phyloP scores from a whole-genome alignment of 1,284 basidiomycete species.

The Rhodotorula mucilaginosa region DNA sequence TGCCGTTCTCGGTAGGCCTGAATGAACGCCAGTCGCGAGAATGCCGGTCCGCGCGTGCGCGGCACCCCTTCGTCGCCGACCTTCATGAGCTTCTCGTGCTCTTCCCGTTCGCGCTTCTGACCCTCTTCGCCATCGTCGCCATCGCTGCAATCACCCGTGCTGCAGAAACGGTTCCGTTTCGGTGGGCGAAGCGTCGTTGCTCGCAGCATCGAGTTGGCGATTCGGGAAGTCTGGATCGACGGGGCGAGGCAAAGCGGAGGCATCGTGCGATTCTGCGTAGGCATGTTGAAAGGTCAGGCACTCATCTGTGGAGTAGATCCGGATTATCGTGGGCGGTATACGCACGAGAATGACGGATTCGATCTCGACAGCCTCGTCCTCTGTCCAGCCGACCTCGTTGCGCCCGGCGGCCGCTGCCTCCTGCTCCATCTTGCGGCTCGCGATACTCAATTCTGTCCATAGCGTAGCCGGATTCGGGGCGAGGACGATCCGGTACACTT shows the following conservation, averaged over 20 bases:
- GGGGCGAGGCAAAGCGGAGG: conserved; percentile 43
- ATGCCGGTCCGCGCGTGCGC: conserved; percentile 36
- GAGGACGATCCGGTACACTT: conserved; percentile 44
- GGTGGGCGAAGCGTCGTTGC: conserved; percentile 40
- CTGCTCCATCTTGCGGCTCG: conserved; percentile 22
- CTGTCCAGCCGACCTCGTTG: conserved; percentile 28
- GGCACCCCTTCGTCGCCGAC: conserved; percentile 38
- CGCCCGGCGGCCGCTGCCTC: conserved; percentile 24
- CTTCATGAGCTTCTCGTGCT: conserved; percentile 39
- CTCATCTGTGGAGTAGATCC: fast-evolving
- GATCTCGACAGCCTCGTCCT: conserved; percentile 41
- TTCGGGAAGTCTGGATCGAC: conserved; percentile 40
- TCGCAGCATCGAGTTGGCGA: conserved; percentile 44
- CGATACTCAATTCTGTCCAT: conserved; percentile 42
- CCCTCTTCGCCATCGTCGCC: conserved; percentile 27
- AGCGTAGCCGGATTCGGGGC: conserved; percentile 42
- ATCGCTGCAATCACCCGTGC: conserved; percentile 25
- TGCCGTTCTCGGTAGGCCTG: conserved; percentile 42
- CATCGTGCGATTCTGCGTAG: conserved; percentile 39
- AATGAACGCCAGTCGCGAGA: conserved; percentile 43
- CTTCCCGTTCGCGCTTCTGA: conserved; percentile 26
- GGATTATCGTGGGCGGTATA: neutral
- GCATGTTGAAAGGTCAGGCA: neutral
- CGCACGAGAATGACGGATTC: conserved; percentile 42
- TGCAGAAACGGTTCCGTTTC: conserved; percentile 35